Conservation (phyloP, 2,329 filamentous ascomycete genomes). For the Juglanconis juglandina region DNA sequence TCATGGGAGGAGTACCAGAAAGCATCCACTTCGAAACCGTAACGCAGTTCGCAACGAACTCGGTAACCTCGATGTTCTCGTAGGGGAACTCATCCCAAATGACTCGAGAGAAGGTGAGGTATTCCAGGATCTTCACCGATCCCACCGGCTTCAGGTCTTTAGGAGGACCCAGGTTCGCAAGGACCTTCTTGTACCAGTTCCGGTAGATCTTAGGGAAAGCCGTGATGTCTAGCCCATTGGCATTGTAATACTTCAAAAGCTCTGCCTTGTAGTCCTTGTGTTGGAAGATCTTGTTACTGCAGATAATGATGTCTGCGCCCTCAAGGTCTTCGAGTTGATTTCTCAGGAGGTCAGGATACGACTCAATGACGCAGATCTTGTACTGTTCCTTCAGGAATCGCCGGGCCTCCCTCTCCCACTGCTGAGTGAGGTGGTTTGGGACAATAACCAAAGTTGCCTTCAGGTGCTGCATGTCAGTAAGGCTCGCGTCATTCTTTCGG, state of each 20-base stretch:
- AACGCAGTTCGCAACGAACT: constrained; percentile 31
- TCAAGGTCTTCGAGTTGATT: constrained; percentile 20
- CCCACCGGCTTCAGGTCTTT: background rate
- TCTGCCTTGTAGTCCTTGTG: constrained; percentile 4
- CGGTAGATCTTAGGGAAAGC: constrained; percentile 8
- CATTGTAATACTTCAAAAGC: constrained; percentile 6
- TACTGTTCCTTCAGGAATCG: constrained; percentile 29
- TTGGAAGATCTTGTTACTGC: constrained; percentile 28
- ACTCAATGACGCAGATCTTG: constrained; percentile 27
- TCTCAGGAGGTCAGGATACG: constrained; percentile 12
- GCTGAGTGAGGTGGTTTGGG: constrained; percentile 36
- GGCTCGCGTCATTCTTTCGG: constrained; percentile 16
- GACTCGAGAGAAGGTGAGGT: constrained; percentile 35
- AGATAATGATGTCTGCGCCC: constrained; percentile 36
- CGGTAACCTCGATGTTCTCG: constrained; percentile 26
- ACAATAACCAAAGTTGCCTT: constrained; percentile 38
- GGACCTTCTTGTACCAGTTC: constrained; percentile 13
- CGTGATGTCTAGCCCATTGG: constrained; percentile 1
- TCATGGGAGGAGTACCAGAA: constrained; percentile 39
- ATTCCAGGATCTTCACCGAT: constrained; percentile 28
- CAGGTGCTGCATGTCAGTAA: constrained; percentile 25
- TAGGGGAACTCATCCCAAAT: constrained; percentile 45
- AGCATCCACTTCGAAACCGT: constrained; percentile 40
- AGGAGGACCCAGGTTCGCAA: background rate
- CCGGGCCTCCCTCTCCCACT: constrained; percentile 34